Percentiles rank a stretch among this genome's conserved stretches.
Evolutionary conservation across 2,329 filamentous ascomycete genomes (phyloP).

Genomic region (Coniochaeta prunicola): DNA sequence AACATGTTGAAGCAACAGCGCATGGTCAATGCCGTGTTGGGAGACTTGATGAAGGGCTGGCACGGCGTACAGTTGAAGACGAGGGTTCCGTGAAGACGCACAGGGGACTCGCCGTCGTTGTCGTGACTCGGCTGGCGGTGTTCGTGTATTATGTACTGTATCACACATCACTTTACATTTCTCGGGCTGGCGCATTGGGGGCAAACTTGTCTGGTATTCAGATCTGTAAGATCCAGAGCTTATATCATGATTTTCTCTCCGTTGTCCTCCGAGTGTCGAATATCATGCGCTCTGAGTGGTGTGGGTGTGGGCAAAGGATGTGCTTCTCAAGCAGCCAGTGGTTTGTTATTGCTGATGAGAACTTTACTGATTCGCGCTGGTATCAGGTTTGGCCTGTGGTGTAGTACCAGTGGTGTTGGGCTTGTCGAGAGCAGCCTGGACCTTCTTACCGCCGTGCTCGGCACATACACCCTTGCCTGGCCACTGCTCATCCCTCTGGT

Average conservation of each 20-base stretch:
- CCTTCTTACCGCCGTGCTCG: background rate
- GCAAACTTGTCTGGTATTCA: background rate
- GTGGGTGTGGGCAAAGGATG: no score
- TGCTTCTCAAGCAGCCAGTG: no score
- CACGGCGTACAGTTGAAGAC: constrained; percentile 79
- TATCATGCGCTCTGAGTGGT: no score
- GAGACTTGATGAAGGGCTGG: constrained; percentile 72
- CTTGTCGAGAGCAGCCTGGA: background rate
- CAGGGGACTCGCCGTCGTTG: background rate
- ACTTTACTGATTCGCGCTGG: no score
- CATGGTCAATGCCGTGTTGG: constrained; percentile 68
- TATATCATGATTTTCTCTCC: background rate
- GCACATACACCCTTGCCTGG: background rate
- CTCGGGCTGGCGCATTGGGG: background rate
- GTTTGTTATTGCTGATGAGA: no score
- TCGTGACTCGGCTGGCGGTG: no score
- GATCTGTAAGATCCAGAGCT: background rate
- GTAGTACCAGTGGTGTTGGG: background rate
- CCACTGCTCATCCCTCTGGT: background rate
- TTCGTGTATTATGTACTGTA: background rate
- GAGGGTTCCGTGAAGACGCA: constrained; percentile 34
- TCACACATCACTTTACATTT: background rate
- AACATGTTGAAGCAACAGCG: constrained; percentile 75
- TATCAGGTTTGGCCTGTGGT: background rate
- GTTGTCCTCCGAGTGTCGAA: no score